Conservation (phyloP, 352 stramenopile genomes). For the Phytophthora citricola region DNA sequence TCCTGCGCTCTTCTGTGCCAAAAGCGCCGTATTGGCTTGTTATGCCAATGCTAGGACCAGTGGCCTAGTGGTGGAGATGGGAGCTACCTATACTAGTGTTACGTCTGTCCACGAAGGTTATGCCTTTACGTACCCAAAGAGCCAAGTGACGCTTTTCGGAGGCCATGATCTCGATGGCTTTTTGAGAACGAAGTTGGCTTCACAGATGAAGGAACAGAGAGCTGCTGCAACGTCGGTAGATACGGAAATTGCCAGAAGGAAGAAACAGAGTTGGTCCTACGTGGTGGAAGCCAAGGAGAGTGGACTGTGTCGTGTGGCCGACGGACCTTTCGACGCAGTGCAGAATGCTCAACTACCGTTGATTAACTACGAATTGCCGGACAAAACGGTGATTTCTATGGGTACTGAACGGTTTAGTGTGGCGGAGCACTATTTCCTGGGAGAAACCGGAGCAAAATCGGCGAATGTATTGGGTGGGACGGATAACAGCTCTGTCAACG, state of each 20-base stretch:
- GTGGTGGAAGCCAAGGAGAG: slow-evolving; percentile 81
- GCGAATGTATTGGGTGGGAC: neutral
- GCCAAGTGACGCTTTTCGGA: slow-evolving; percentile 62
- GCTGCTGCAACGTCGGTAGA: slow-evolving; percentile 25
- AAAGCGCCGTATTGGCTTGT: slow-evolving; percentile 82
- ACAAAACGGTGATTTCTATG: slow-evolving; percentile 85
- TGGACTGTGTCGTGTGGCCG: slow-evolving; percentile 72
- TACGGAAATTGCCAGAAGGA: slow-evolving; percentile 36
- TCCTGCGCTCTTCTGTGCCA: slow-evolving; percentile 82
- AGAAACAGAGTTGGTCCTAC: slow-evolving; percentile 59
- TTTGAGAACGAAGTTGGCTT: slow-evolving; percentile 57
- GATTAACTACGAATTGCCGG: slow-evolving; percentile 83
- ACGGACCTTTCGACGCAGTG: slow-evolving; percentile 72
- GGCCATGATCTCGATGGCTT: slow-evolving; percentile 75
- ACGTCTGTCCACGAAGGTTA: slow-evolving; percentile 84
- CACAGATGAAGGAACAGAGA: slow-evolving; percentile 41
- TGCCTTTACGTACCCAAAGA: slow-evolving; percentile 71
- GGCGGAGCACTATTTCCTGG: slow-evolving; percentile 88
- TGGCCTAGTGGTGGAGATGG: slow-evolving; percentile 83
- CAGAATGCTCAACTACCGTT: slow-evolving; percentile 54
- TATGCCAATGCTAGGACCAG: slow-evolving; percentile 87
- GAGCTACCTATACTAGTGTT: slow-evolving; percentile 77
- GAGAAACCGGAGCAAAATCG: slow-evolving; percentile 8
- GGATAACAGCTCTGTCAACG: slow-evolving; percentile 8
- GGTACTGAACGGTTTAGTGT: slow-evolving; percentile 90